Conservation (phyloP, 2,329 filamentous ascomycete species). For the Fusarium sp. region DNA sequence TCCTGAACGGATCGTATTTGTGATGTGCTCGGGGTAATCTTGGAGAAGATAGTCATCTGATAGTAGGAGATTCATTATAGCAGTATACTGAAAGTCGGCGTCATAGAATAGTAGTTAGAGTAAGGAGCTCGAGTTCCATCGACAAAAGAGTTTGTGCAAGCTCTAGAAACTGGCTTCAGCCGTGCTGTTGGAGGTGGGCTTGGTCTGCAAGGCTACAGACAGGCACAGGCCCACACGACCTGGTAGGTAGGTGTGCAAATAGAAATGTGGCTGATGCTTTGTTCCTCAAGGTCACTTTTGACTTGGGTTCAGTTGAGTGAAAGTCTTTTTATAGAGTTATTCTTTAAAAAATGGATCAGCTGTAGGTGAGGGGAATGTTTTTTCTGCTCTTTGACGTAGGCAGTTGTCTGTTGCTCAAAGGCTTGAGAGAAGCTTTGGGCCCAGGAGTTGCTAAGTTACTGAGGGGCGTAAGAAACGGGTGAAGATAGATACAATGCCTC, state of each 20-base stretch:
- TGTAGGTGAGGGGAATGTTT: neutral
- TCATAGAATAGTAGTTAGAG: constrained; percentile 3
- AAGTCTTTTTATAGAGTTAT: neutral
- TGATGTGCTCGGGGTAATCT: constrained; percentile 91
- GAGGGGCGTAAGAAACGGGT: neutral
- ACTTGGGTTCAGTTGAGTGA: neutral
- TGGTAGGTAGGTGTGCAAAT: constrained; percentile 24
- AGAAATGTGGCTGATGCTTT: constrained; percentile 25
- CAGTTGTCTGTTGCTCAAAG: neutral
- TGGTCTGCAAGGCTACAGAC: constrained; percentile 49
- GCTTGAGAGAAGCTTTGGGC: neutral
- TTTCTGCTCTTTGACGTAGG: neutral
- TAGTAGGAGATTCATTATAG: constrained; percentile 65
- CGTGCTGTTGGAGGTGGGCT: constrained; percentile 31
- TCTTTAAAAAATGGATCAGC: too few species aligned
- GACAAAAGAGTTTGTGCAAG: constrained; percentile 24
- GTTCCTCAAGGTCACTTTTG: neutral
- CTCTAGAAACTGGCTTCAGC: constrained; percentile 39
- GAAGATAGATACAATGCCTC: neutral
- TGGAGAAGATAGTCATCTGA: constrained; percentile 72
- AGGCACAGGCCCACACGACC: neutral
- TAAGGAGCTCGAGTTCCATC: constrained; percentile 31
- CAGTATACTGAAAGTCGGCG: neutral
- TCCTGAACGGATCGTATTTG: constrained; percentile 81
- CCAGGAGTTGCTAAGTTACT: neutral